phyloP scores from a whole-genome alignment of 2,329 filamentous ascomycete genomes.

The Colletotrichum kahawae region DNA sequence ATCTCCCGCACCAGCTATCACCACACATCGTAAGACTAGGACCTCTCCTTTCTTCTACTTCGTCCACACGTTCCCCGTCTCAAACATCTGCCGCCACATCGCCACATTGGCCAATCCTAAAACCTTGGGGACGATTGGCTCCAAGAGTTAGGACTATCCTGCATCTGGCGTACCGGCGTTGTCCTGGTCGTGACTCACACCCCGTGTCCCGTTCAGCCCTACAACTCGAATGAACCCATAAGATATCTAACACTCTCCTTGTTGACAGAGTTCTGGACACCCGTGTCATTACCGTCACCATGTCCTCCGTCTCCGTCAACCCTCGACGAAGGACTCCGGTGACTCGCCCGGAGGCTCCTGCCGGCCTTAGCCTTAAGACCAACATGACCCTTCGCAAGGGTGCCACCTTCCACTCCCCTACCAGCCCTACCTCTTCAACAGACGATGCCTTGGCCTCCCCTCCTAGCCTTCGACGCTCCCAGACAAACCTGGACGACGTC shows the following conservation, averaged over 20 bases:
- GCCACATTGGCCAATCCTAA: slow-evolving; percentile 18
- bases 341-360: slow-evolving; percentile 42
- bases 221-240: slow-evolving; percentile 16
- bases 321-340: slow-evolving; percentile 51
- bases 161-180: slow-evolving; percentile 1
- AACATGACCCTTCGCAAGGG: slow-evolving; percentile 71
- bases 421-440: slow-evolving; percentile 37
- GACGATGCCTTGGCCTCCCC: slow-evolving; percentile 49
- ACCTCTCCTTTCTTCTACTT: slow-evolving; percentile 3
- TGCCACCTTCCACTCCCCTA: slow-evolving; percentile 66
- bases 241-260: slow-evolving; percentile 22
- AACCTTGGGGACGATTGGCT: slow-evolving; percentile 1
- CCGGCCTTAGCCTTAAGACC: slow-evolving; percentile 54
- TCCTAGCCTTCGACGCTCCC: slow-evolving; percentile 67
- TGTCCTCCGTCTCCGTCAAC: slow-evolving; percentile 51
- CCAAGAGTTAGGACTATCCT: slow-evolving; percentile 16
- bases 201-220: slow-evolving; percentile 28
- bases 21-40: slow-evolving; percentile 3
- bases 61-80: background rate
- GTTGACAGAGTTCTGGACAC: slow-evolving; percentile 35
- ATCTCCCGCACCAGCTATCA: background rate
- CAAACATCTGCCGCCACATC: slow-evolving; percentile 14
- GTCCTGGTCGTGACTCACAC: slow-evolving; percentile 35
- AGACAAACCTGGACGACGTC: slow-evolving; percentile 74
- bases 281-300: slow-evolving; percentile 35